phyloP scores from a whole-genome alignment of 2,329 filamentous ascomycete species.

The Microdochium nivale region DNA sequence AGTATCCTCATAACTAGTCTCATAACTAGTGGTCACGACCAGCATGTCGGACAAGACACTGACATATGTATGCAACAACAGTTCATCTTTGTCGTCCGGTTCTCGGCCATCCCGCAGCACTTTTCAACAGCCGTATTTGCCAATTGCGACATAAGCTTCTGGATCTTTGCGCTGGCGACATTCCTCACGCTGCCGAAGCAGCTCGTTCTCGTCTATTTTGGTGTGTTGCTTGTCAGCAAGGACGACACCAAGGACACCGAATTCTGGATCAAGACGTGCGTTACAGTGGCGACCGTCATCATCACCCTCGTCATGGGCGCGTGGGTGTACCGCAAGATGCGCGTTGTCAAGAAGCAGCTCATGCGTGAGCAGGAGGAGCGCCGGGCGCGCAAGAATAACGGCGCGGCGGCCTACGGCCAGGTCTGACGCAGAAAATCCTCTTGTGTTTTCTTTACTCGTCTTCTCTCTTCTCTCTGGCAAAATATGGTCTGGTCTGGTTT shows the following conservation, averaged over 20 bases:
- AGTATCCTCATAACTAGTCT: too few species aligned
- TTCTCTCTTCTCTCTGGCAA: too few species aligned
- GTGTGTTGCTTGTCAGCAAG: conserved; percentile 23
- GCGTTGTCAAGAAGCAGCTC: conserved; percentile 21
- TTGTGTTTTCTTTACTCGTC: neutral
- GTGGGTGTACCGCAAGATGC: conserved; percentile 28
- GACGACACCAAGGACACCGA: conserved; percentile 11
- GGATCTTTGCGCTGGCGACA: conserved; percentile 28
- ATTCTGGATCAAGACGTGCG: conserved; percentile 18
- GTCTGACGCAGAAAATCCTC: neutral
- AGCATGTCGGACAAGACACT: neutral
- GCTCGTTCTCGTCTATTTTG: conserved; percentile 30
- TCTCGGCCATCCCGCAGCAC: conserved; percentile 30
- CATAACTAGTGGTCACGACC: too few species aligned
- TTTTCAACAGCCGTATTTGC: conserved; percentile 34
- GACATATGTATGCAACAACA: conserved; percentile 5
- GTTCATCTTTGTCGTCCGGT: conserved; percentile 30
- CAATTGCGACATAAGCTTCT: conserved; percentile 31
- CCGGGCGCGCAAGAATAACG: neutral
- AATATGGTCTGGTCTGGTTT: too few species aligned
- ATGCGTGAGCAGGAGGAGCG: conserved; percentile 21
- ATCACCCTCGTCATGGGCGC: conserved; percentile 25
- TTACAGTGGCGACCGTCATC: conserved; percentile 22
- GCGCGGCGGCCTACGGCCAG: neutral
- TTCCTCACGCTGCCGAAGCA: conserved; percentile 31